Base-by-base conservation (phyloP, 1,284 basidiomycete species). In the Mycosarcoma maydis region DNA sequence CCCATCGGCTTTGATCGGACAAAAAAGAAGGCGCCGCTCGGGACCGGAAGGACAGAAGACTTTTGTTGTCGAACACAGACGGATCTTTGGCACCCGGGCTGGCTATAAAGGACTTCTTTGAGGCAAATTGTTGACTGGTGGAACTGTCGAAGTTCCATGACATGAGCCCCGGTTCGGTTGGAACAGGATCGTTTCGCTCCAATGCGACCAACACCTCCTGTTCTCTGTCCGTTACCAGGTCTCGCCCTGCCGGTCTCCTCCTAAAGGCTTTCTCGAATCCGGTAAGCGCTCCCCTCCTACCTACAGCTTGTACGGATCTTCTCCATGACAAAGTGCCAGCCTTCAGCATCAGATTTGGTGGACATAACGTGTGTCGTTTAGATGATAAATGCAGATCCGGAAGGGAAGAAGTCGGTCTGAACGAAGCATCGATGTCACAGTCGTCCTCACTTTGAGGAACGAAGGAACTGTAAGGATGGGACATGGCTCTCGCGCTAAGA, bases 11-110 rank as follows among this genome's bases (percentile, higher is more conserved):
- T 8, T 30, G 44, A 10, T 53, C 54, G 6, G 19, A 23, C 1
- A 66, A 45, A 33, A 46, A 43, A 17, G 23, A 14, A 4, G 62
- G 46, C 6, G 48, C 46, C 5, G 54, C 9, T 6, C 45, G 50
- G 0, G 61, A 29, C 10, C 46, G 32, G 16, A 49, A 34, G 1
- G 51, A 43, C 1, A 26, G 6, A 14, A 47, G 27, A 7, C 40
- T 9, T 23, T 58, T 41, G 23, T 43, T 49, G 7, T 66, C 62
- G 55, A 66, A 54, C 2, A 55, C 55, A 3, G 46, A 53, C 2
- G 62, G 51, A 40, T 59, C 62, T 24, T 45, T 17, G 3, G 51
- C 62, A 3, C 47, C 47, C 0, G 62, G 62, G 23, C 62, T 66
- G 8, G 55, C 55, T 2, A 65, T 45, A 14, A 39, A 45, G 1